Percentiles rank a stretch among this genome's conserved stretches.
Evolutionary conservation across 345 rosid species (phyloP).

Genomic region (Ceriops zippeliana): DNA sequence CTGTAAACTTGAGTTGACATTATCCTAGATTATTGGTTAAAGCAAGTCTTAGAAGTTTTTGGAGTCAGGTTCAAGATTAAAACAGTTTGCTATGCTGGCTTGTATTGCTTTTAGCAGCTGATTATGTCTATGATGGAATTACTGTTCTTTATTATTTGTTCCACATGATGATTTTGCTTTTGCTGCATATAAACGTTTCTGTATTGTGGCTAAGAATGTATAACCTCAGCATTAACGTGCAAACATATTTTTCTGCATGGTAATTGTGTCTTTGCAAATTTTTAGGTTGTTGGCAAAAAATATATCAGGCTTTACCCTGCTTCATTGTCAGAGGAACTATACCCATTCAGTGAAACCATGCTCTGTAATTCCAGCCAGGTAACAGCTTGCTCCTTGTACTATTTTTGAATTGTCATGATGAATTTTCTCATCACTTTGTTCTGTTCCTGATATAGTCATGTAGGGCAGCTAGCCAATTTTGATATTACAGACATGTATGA

Average conservation of each 20-base stretch:
- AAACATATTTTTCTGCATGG: neutral
- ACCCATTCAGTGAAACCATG: conserved; percentile 82
- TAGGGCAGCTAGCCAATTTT: no score
- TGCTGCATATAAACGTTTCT: neutral
- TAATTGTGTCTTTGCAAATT: conserved; percentile 5
- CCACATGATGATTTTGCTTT: neutral
- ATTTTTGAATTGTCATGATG: neutral
- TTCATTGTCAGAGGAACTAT: conserved; percentile 68
- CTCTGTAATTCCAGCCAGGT: conserved; percentile 95
- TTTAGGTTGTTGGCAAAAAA: conserved; percentile 90
- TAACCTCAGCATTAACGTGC: neutral
- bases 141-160: no score
- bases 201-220: neutral
- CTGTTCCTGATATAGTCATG: no score
- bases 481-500: no score
- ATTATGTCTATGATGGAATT: no score
- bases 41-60: no score
- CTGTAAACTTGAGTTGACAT: no score
- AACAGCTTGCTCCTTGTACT: conserved; percentile 6
- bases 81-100: no score
- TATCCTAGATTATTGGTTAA: no score
- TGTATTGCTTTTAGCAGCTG: no score
- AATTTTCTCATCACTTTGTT: no score
- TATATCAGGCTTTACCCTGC: conserved; percentile 80
- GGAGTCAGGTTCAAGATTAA: no score